phyloP scores from a whole-genome alignment of 2,329 filamentous ascomycete species.

The Thelonectria blattea region DNA sequence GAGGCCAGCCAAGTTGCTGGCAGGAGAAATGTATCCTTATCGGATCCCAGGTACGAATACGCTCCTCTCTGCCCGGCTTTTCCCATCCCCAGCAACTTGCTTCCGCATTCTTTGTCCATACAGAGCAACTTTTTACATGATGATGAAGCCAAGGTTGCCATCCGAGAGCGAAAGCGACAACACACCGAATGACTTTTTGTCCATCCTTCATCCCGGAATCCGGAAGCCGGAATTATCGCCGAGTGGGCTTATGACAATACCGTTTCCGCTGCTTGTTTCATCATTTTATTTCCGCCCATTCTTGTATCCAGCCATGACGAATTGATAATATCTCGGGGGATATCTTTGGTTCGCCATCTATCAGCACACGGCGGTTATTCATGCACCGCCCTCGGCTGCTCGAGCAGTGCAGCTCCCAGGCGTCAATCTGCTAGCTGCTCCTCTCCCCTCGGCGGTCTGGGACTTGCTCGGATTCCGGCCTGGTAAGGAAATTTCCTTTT shows the following conservation, averaged over 20 bases:
- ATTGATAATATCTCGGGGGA: not conserved
- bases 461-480: constrained; percentile 16
- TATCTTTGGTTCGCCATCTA: not conserved
- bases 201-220: not conserved
- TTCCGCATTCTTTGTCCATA: not conserved
- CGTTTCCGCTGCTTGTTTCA: constrained; percentile 6
- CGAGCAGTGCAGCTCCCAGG: not conserved
- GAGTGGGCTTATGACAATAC: constrained; percentile 4
- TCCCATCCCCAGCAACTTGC: constrained; percentile 12
- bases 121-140: not conserved
- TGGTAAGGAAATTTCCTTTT: constrained; percentile 33
- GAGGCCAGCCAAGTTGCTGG: too few relatives aligned
- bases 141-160: constrained; percentile 10
- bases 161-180: constrained; percentile 9
- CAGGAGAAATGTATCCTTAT: constrained; percentile 6
- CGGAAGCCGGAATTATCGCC: constrained; percentile 20
- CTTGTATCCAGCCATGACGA: not conserved
- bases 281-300: constrained; percentile 9
- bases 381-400: not conserved
- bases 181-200: not conserved
- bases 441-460: constrained; percentile 2
- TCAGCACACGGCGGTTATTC: not conserved
- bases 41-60: constrained; percentile 34
- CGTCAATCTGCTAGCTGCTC: not conserved
- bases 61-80: constrained; percentile 31